These are phyloP conservation scores for Wickerhamomyces rabaulensis DNA, from an alignment of 805 yeast genomes.

Conservation along the genomic window DNA sequence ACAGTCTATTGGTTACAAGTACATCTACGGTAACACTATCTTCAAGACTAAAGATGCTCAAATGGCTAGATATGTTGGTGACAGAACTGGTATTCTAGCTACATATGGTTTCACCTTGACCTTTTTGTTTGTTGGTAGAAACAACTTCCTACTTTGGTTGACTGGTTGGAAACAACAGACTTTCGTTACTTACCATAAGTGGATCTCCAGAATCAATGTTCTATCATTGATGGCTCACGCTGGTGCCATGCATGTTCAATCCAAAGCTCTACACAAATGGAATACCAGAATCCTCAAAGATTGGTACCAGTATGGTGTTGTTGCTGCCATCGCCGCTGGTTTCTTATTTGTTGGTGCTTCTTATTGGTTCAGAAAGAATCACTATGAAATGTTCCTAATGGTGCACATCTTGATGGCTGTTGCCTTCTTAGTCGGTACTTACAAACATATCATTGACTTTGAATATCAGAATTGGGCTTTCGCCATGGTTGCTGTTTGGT, in stretches of 20 bases:
- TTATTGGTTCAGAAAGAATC: slow-evolving; percentile 43
- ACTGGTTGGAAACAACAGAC: slow-evolving; percentile 67
- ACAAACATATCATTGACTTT: slow-evolving; percentile 48
- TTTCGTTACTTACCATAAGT: slow-evolving; percentile 61
- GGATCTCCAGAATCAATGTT: slow-evolving; percentile 45
- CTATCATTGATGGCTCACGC: slow-evolving; percentile 13
- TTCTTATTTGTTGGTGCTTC: slow-evolving; percentile 6
- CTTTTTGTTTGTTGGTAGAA: slow-evolving; percentile 64
- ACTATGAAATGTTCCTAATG: slow-evolving; percentile 56
- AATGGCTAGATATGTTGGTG: slow-evolving; percentile 19
- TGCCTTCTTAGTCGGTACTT: slow-evolving; percentile 45
- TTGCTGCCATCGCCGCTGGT: slow-evolving; percentile 8
- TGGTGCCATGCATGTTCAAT: slow-evolving; percentile 17
- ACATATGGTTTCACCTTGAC: slow-evolving; percentile 42
- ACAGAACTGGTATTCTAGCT: slow-evolving; percentile 17
- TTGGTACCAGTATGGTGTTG: slow-evolving; percentile 18
- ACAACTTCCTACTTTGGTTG: slow-evolving; percentile 54
- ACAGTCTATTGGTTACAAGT: slow-evolving; percentile 12
- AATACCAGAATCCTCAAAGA: slow-evolving; percentile 3
- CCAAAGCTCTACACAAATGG: slow-evolving; percentile 9
- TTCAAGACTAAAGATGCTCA: slow-evolving; percentile 12
- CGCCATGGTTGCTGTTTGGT: slow-evolving; percentile 36
- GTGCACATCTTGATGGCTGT: slow-evolving; percentile 52
- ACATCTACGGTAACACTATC: slow-evolving; percentile 10
- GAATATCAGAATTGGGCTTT: slow-evolving; percentile 44